Percentiles rank a stretch among this genome's conserved stretches.
Evolutionary conservation across 805 yeast species (phyloP).

Genomic region (Nakazawaea pomicola): DNA sequence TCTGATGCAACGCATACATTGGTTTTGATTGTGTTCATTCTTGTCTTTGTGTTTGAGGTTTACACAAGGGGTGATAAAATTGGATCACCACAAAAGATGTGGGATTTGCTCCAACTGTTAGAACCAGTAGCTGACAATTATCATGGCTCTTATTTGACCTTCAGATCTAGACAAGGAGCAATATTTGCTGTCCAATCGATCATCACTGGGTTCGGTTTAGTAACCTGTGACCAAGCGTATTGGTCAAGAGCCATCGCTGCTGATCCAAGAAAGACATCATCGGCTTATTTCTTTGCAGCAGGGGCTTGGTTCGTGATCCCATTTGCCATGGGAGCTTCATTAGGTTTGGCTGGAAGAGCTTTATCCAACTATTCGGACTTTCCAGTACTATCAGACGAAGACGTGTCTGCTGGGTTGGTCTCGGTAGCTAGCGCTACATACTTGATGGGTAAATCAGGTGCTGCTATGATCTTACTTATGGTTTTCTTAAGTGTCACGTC

Average conservation of each 20-base stretch:
- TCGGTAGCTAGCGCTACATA: conserved; percentile 46
- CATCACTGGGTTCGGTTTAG: conserved; percentile 27
- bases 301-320: conserved; percentile 34
- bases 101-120: conserved; percentile 34
- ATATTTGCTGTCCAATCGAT: conserved; percentile 25
- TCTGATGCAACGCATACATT: conserved; percentile 26
- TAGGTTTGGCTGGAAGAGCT: conserved; percentile 27
- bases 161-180: conserved; percentile 27
- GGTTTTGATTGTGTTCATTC: conserved; percentile 22
- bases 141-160: conserved; percentile 28
- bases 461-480: conserved; percentile 20
- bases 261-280: conserved; percentile 26
- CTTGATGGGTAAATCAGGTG: conserved; percentile 26
- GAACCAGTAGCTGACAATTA: conserved; percentile 26
- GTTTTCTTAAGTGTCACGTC: conserved; percentile 37
- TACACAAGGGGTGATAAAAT: conserved; percentile 32
- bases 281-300: conserved; percentile 34
- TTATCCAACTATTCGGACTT: conserved; percentile 17
- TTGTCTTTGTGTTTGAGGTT: conserved; percentile 28
- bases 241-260: conserved; percentile 41
- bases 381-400: conserved; percentile 30
- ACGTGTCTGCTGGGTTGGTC: conserved; percentile 44
- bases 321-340: conserved; percentile 28
- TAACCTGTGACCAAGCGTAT: conserved; percentile 33
- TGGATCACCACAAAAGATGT: conserved; percentile 40